A percentile compares a stretch with the other conserved stretches of the same genome.
Conservation (phyloP, 805 yeast species). For the Sugiyamaella chiloensis region DNA sequence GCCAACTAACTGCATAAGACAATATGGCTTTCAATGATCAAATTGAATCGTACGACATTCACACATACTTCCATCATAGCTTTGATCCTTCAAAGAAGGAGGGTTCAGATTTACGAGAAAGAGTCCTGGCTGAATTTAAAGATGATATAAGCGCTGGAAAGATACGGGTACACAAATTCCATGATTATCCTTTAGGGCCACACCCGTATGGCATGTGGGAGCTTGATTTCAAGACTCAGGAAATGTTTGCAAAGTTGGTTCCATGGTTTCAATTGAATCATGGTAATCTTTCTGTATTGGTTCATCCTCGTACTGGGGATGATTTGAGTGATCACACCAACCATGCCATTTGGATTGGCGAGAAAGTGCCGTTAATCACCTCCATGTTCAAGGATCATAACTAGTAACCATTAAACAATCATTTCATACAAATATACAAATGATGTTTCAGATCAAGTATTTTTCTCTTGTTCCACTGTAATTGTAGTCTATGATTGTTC, state of each 20-base stretch:
- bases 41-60: constrained; percentile 49
- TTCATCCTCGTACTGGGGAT: constrained; percentile 50
- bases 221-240: constrained; percentile 48
- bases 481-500: too few species aligned
- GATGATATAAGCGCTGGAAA: constrained; percentile 39
- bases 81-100: constrained; percentile 35
- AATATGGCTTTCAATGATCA: constrained; percentile 8
- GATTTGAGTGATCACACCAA: constrained; percentile 48
- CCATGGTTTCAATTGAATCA: constrained; percentile 54
- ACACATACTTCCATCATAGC: constrained; percentile 48
- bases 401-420: not conserved
- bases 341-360: constrained; percentile 59
- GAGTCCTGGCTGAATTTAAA: constrained; percentile 42
- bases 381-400: constrained; percentile 10
- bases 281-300: constrained; percentile 49
- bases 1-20: not conserved
- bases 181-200: constrained; percentile 54
- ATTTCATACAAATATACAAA: too few species aligned
- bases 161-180: constrained; percentile 43
- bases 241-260: constrained; percentile 42
- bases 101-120: constrained; percentile 40
- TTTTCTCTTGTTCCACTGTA: too few species aligned
- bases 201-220: constrained; percentile 61
- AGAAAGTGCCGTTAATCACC: constrained; percentile 32
- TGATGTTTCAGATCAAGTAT: too few species aligned